These are phyloP conservation scores for Logfia minima DNA, from an alignment of 129 eudicot genomes.

Conservation along the genomic window DNA sequence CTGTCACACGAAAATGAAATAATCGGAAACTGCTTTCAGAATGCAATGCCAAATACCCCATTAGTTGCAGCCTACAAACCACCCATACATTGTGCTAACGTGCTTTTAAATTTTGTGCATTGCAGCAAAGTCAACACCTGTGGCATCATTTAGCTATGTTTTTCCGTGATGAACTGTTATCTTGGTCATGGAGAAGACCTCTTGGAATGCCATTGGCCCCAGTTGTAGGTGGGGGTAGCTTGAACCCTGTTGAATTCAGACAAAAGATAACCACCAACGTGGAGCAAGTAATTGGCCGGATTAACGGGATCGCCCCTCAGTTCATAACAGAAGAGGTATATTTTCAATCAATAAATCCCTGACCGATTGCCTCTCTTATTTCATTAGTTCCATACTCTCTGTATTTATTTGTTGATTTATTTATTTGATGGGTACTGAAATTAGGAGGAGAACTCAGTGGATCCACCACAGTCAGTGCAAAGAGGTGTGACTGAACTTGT, in stretches of 20 bases:
- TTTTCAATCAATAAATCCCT: background rate
- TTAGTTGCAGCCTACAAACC: background rate
- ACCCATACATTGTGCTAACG: background rate
- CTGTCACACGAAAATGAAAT: background rate
- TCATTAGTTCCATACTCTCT: background rate
- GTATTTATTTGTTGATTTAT: background rate
- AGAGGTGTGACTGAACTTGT: slow-evolving; percentile 88
- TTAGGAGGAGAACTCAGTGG: slow-evolving; percentile 90
- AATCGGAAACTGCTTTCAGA: background rate
- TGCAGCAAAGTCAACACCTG: slow-evolving; percentile 94
- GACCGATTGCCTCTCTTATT: background rate
- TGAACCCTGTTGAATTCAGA: slow-evolving; percentile 80
- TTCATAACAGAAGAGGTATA: slow-evolving; percentile 85
- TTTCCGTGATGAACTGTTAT: slow-evolving; percentile 94
- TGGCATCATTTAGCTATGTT: slow-evolving; percentile 99
- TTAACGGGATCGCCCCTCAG: slow-evolving; percentile 81
- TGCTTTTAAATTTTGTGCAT: background rate
- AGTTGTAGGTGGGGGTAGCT: slow-evolving; percentile 67
- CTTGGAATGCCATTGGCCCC: slow-evolving; percentile 80
- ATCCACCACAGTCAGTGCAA: slow-evolving; percentile 96
- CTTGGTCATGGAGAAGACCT: slow-evolving; percentile 99
- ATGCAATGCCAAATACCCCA: background rate
- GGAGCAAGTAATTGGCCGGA: slow-evolving; percentile 71
- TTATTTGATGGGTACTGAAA: background rate
- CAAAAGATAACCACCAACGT: slow-evolving; percentile 81